Base-by-base conservation (phyloP, 1,284 basidiomycete species). In the Cutaneotrichosporon sp. region DNA sequence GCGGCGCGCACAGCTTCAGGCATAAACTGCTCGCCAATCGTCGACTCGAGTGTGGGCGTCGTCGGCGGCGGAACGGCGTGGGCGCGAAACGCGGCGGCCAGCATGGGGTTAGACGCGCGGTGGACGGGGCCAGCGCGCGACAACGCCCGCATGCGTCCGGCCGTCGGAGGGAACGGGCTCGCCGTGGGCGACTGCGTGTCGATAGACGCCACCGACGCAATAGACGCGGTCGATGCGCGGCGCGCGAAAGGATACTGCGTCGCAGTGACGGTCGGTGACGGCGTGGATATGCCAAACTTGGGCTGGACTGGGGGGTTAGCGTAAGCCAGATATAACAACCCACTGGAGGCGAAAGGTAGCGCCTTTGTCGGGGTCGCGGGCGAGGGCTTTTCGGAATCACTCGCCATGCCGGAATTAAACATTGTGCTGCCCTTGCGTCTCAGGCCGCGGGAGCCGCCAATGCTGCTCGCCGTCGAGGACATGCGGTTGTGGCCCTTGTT, bases 41-140 rank as follows among this genome's bases (percentile, higher is more conserved):
- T 14, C 4, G 53, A 48, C 10, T 37, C 51, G 10, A 20, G 41
- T 2, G 46, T 39, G 0, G 59, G 54, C 3, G 55, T 51, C n/a
- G 36, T 22, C 8, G 55, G 46, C 39, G 39, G 36, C 38, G 44
- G 34, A 7, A 39, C 39, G 9, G 51, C 52, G 3, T 47, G 54
- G 8, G 42, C 48, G 17, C 64, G 64, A 54, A 61, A 74, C 7
- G 65, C 59, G 1, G 66, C 61, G 0, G 69, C 63, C 7, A 74
- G 57, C 66, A 76, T 70, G 1, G 73, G 74, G 49, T 76, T 76
- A 15, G 72, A 74, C 1, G 67, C 55, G 35, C 72, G 61, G 8
- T 65, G 65, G 2, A 74, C 40, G 1, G 73, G 70, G 4, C 61
- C 62, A 14, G 38, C 45, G n/a, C 58, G 55, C 5, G 52, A 44